Evolutionary conservation across 192 early-diverging fungal species (phyloP).

Genomic region (Podila verticillata): DNA sequence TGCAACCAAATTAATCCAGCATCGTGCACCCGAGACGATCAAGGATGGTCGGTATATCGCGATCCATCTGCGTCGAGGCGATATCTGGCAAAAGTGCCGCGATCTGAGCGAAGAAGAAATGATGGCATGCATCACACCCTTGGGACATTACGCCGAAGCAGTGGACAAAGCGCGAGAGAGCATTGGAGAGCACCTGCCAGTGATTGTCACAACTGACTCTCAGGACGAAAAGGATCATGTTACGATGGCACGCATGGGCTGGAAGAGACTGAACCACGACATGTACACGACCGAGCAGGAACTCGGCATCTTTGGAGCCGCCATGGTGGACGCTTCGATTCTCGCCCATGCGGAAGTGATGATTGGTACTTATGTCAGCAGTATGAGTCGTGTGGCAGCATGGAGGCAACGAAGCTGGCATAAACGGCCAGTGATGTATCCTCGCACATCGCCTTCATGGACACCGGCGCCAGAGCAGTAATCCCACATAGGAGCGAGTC

Average conservation of each 20-base stretch:
- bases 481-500: background rate
- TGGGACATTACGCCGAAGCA: slow-evolving; percentile 35
- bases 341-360: slow-evolving; percentile 32
- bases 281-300: slow-evolving; percentile 41
- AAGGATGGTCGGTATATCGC: slow-evolving; percentile 30
- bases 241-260: slow-evolving; percentile 33
- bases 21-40: slow-evolving; percentile 31
- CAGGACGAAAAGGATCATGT: slow-evolving; percentile 16
- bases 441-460: slow-evolving; percentile 31
- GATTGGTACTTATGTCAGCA: slow-evolving; percentile 28
- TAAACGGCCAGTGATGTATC: slow-evolving; percentile 19
- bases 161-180: slow-evolving; percentile 17
- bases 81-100: slow-evolving; percentile 45
- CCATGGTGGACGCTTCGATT: slow-evolving; percentile 36
- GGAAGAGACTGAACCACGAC: slow-evolving; percentile 29
- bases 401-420: slow-evolving; percentile 28
- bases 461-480: background rate
- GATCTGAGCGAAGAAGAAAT: slow-evolving; percentile 2
- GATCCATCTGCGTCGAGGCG: slow-evolving; percentile 39
- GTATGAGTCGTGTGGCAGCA: slow-evolving; percentile 26
- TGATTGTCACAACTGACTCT: slow-evolving; percentile 31
- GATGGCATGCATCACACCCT: slow-evolving; percentile 24
- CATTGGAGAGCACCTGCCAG: slow-evolving; percentile 13
- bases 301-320: slow-evolving; percentile 40
- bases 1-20: slow-evolving; percentile 1